phyloP scores from a whole-genome alignment of 139 green algal genomes.

The Deuterostichococcus epilithicus region DNA sequence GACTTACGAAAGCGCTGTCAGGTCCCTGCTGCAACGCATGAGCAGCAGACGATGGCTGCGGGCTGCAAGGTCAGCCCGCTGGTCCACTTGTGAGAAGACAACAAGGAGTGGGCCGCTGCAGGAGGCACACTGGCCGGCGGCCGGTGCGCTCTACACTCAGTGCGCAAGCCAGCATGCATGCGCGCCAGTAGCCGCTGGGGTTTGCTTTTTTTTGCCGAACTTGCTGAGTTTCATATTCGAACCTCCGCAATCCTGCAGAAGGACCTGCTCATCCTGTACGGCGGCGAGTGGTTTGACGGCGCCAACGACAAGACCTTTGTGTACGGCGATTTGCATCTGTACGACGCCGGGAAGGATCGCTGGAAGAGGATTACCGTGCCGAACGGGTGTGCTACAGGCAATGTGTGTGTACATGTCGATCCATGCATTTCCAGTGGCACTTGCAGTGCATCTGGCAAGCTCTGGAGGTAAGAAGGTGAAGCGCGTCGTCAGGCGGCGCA shows the following conservation, averaged over 20 bases:
- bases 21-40: background rate
- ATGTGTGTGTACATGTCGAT: background rate
- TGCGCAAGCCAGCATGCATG: no score
- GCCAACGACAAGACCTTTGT: constrained; percentile 70
- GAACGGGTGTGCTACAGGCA: constrained; percentile 38
- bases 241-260: background rate
- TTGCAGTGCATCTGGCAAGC: background rate
- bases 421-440: background rate
- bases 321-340: constrained; percentile 89
- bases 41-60: background rate
- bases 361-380: constrained; percentile 70
- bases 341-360: constrained; percentile 59
- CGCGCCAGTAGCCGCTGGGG: no score
- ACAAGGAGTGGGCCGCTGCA: no score
- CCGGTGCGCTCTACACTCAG: no score
- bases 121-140: no score
- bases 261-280: constrained; percentile 66
- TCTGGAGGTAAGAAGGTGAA: no score
- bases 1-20: constrained; percentile 3
- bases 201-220: no score
- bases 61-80: background rate
- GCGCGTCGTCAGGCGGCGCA: no score
- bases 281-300: constrained; percentile 85
- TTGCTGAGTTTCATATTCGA: background rate
- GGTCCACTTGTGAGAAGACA: no score